phyloP scores from a whole-genome alignment of 2,329 filamentous ascomycete genomes.

The Aspergillus costaricaensis region DNA sequence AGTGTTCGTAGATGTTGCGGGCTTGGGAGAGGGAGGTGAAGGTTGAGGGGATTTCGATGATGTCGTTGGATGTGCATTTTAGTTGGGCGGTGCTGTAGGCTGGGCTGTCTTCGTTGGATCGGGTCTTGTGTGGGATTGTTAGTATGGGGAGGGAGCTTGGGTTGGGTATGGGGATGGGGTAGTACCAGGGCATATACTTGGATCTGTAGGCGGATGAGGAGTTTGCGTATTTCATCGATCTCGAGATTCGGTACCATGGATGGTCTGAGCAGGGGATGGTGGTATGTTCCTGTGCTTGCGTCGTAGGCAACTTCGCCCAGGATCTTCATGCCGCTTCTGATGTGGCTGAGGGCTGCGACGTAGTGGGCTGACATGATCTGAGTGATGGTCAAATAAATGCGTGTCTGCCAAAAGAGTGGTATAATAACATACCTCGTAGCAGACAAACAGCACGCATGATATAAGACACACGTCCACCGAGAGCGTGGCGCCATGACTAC shows the following conservation, averaged over 20 bases:
- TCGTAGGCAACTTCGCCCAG: conserved; percentile 18
- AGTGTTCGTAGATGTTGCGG: conserved; percentile 9
- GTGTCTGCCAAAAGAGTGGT: too few species aligned
- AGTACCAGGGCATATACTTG: conserved; percentile 12
- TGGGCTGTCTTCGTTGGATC: background rate
- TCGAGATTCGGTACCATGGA: conserved; percentile 15
- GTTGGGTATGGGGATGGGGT: too few species aligned
- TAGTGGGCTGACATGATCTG: conserved; percentile 27
- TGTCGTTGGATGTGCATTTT: background rate
- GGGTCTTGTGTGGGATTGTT: background rate
- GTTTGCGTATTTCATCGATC: conserved; percentile 11
- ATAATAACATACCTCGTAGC: conserved; percentile 22
- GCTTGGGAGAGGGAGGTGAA: conserved; percentile 12
- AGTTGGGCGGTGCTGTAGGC: background rate
- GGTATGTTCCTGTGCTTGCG: conserved; percentile 8
- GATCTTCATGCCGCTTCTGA: conserved; percentile 25
- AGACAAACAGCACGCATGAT: conserved; percentile 30
- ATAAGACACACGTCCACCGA: conserved; percentile 23
- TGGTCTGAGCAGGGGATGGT: conserved; percentile 15
- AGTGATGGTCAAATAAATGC: background rate
- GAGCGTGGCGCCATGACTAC: background rate
- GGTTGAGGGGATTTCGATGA: background rate
- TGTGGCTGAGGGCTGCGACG: conserved; percentile 23
- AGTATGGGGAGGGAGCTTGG: too few species aligned
- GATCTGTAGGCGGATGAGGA: conserved; percentile 10